These are phyloP conservation scores for Vitis cinerea DNA, from an alignment of 164 flowering plant species.

Conservation along the genomic window DNA sequence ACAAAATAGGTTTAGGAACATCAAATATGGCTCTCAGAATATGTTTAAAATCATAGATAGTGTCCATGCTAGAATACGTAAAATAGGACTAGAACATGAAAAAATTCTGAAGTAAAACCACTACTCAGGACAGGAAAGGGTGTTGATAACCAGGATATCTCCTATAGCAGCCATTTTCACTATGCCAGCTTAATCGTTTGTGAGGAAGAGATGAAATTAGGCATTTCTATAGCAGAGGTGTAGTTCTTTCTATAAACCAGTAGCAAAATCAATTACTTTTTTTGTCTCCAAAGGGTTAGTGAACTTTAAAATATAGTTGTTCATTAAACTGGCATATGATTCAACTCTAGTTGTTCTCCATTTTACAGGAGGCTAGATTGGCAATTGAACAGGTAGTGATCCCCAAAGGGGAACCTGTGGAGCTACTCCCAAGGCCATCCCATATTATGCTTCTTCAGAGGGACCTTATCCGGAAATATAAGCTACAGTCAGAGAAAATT, in stretches of 20 bases:
- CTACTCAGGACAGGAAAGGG: too few species aligned
- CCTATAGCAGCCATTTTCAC: too few species aligned
- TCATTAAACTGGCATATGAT: not conserved
- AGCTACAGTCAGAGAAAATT: constrained; percentile 53
- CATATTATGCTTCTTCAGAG: constrained; percentile 64
- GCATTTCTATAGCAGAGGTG: too few species aligned
- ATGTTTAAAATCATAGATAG: not conserved
- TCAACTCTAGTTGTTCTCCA: not conserved
- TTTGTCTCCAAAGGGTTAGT: not conserved
- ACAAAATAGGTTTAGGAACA: too few species aligned
- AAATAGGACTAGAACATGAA: too few species aligned
- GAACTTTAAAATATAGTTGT: not conserved
- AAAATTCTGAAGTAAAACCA: too few species aligned
- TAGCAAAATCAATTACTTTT: not conserved
- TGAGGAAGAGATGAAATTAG: too few species aligned
- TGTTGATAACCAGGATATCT: too few species aligned
- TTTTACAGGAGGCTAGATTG: constrained; percentile 73
- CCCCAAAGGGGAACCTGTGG: constrained; percentile 72
- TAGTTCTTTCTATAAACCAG: too few species aligned
- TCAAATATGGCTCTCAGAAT: not conserved
- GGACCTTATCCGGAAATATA: constrained; percentile 59
- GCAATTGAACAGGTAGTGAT: constrained; percentile 84
- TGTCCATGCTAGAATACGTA: too few species aligned
- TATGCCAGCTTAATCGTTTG: too few species aligned
- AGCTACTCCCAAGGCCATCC: constrained; percentile 77